phyloP scores from a whole-genome alignment of 2,329 filamentous ascomycete species.

The Apiospora koreana region DNA sequence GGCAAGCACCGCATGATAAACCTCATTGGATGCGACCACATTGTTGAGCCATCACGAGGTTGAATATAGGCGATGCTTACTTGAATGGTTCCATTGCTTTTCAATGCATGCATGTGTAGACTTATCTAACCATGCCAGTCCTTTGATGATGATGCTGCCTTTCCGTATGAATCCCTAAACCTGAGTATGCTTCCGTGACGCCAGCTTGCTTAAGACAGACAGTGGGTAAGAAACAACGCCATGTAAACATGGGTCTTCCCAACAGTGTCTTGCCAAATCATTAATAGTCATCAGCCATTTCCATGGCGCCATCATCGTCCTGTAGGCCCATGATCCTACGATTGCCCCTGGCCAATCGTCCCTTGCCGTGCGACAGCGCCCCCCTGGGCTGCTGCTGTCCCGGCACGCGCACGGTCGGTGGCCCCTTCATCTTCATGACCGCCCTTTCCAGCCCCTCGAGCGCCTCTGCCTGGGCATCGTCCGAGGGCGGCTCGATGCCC shows the following conservation, averaged over 20 bases:
- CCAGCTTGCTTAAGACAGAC: background rate
- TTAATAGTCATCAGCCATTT: conserved; percentile 16
- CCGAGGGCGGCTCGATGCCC: conserved; percentile 32
- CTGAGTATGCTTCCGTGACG: background rate
- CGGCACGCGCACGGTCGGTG: conserved; percentile 3
- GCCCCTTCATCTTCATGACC: conserved; percentile 7
- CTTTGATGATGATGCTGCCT: background rate
- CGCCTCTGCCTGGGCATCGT: conserved; percentile 15
- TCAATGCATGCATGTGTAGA: background rate
- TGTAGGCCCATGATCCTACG: conserved; percentile 15
- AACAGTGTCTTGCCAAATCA: background rate
- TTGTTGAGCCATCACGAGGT: background rate
- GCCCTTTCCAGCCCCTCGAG: conserved; percentile 15
- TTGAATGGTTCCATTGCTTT: background rate
- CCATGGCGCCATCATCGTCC: conserved; percentile 13
- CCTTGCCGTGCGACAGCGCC: conserved; percentile 11
- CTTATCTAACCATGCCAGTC: background rate
- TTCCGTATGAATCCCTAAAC: background rate
- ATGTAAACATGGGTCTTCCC: background rate
- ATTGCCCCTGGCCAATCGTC: background rate
- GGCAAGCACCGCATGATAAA: background rate
- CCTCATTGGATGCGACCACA: background rate
- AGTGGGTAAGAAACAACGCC: background rate
- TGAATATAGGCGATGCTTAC: background rate
- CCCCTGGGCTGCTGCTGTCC: background rate